Evolutionary conservation across 345 rosid species (phyloP), one percentile per base, ranked within the genome.

Genomic region (Acer yangbiense): DNA sequence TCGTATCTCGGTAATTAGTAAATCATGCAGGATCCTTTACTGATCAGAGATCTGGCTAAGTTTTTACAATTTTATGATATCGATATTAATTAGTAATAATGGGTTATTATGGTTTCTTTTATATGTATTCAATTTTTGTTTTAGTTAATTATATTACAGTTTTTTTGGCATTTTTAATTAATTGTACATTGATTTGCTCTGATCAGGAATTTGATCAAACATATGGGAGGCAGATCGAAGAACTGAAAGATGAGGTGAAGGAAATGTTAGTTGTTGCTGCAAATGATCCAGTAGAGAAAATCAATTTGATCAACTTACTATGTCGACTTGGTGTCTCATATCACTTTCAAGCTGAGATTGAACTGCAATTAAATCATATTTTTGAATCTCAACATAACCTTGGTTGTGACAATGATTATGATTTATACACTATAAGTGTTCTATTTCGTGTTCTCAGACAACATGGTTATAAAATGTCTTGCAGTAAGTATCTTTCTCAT

Each of bases 281-380:
- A 72, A 54, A 7, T 25, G 43, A 72, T 72, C 39, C 46, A 2
- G 32, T 72, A 27, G 75, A 72, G 18, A 57, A 17, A 57, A 9
- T 57, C 21, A 18, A 3, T 18, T n/a, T 57, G 20, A 57, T 57
- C 61, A n/a, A 57, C 13, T 17, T 44, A 7, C 8, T 72, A 29
- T 72, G 65, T 18, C 75, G 75, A 4, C 75, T 72, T 55, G 75
- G 75, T 14, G 44, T 72, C 21, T 72, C 75, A 0, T 72, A 72
- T 35, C 63, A 72, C 21, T 72, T 72, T 29, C 63, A 72, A 20
- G 6, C 3, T 5, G n/a, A 50, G 41, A 72, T 72, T 44, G 64
- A 57, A 55, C 20, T 12, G 32, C 64, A 21, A 0, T 39, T 54
- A 11, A 8, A 57, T 6, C 1, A 25, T 9, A 3, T 50, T 46